phyloP scores from a whole-genome alignment of 2,329 filamentous ascomycete species.

The Aspergillus uvarum region DNA sequence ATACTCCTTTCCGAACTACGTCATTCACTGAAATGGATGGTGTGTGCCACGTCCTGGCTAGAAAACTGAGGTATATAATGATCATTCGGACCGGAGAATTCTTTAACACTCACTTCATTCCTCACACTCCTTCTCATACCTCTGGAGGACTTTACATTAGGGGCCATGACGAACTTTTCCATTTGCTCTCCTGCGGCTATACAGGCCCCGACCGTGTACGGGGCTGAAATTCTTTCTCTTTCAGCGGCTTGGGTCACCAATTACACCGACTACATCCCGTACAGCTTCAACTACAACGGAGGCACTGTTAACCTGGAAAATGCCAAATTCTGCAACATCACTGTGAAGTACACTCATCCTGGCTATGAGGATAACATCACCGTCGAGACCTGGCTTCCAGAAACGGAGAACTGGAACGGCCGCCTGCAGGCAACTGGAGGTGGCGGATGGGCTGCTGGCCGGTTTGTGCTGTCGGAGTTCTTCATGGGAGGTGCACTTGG shows the following conservation, averaged over 20 bases:
- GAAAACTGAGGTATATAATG: too few relatives aligned
- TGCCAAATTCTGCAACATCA: constrained; percentile 40
- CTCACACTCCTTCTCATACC: too few relatives aligned
- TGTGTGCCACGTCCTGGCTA: too few relatives aligned
- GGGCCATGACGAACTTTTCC: neutral
- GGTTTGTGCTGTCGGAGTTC: constrained; percentile 9
- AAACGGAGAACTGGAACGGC: constrained; percentile 34
- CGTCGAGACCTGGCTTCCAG: constrained; percentile 38
- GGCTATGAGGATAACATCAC: constrained; percentile 36
- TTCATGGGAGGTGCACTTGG: constrained; percentile 15
- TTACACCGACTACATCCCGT: too few relatives aligned
- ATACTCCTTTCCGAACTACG: too few relatives aligned
- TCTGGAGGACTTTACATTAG: too few relatives aligned
- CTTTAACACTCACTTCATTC: too few relatives aligned
- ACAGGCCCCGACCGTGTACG: constrained; percentile 13
- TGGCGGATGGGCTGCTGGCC: constrained; percentile 32
- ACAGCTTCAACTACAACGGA: constrained; percentile 16
- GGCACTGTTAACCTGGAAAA: constrained; percentile 4
- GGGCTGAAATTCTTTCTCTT: constrained; percentile 20
- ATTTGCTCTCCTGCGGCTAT: constrained; percentile 8
- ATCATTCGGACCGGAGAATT: too few relatives aligned
- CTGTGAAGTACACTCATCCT: constrained; percentile 40
- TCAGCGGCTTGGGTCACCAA: constrained; percentile 18
- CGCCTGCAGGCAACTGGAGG: constrained; percentile 43
- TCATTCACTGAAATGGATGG: too few relatives aligned